Evolutionary conservation across 371 early-diverging fungal genomes (phyloP).

Genomic region (Circinella umbellata): DNA sequence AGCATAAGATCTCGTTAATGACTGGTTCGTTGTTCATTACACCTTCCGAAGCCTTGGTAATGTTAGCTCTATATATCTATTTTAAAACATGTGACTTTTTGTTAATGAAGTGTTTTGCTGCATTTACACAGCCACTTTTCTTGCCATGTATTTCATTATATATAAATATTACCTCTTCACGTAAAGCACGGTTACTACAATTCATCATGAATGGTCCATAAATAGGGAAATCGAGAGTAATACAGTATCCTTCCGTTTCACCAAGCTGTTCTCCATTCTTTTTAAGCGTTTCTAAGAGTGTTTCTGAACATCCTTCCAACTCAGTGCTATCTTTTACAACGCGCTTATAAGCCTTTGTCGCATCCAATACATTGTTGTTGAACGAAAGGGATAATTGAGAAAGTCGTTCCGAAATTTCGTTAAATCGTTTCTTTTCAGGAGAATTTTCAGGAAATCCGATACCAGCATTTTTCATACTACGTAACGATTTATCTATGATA

Average conservation of each 20-base stretch:
- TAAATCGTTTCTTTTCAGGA: constrained; percentile 57
- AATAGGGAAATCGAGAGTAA: constrained; percentile 66
- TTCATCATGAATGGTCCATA: constrained; percentile 71
- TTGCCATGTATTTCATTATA: too few species aligned
- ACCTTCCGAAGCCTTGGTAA: constrained; percentile 62
- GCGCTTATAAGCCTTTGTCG: constrained; percentile 62
- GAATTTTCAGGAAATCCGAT: constrained; percentile 61
- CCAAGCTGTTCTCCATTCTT: constrained; percentile 53
- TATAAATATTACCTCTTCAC: constrained; percentile 49
- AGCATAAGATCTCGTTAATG: constrained; percentile 62
- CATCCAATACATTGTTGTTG: constrained; percentile 67
- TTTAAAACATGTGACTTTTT: neutral
- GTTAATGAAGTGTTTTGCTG: neutral
- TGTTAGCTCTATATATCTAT: constrained; percentile 60
- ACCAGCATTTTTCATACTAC: constrained; percentile 66
- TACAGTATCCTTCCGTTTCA: constrained; percentile 60
- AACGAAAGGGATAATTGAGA: constrained; percentile 62
- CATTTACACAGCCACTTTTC: too few species aligned
- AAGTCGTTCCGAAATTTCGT: constrained; percentile 60
- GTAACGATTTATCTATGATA: constrained; percentile 59
- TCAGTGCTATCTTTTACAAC: constrained; percentile 52
- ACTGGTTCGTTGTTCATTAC: constrained; percentile 62
- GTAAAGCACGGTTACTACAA: constrained; percentile 60
- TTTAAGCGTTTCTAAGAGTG: constrained; percentile 53
- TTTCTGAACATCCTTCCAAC: constrained; percentile 58